Percentiles rank a stretch among this genome's conserved stretches.
Evolutionary conservation across 768 basidiomycete species (phyloP).

Genomic region (Lentinula edodes): DNA sequence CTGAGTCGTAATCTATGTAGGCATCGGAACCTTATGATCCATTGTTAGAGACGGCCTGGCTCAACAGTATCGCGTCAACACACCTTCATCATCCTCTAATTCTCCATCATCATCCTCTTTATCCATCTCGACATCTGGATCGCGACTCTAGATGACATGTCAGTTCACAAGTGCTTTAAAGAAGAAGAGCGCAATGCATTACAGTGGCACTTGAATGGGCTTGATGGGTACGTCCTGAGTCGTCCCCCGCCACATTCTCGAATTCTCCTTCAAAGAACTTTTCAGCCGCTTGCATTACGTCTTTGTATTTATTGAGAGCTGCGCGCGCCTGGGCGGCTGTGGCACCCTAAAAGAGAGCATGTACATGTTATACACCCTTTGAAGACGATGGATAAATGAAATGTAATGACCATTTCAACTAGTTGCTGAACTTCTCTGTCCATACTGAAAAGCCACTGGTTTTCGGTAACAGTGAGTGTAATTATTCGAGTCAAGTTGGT

Average conservation of each 20-base stretch:
- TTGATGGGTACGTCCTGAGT: background rate
- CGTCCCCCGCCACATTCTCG: constrained; percentile 43
- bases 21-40: constrained; percentile 27
- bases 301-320: constrained; percentile 74
- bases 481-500: background rate
- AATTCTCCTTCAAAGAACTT: constrained; percentile 81
- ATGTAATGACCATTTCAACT: constrained; percentile 47
- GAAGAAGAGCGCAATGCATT: background rate
- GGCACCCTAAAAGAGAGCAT: constrained; percentile 56
- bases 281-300: constrained; percentile 92
- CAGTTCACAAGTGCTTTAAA: background rate
- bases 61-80: constrained; percentile 6
- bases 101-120: constrained; percentile 24
- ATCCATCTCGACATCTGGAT: constrained; percentile 8
- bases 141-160: constrained; percentile 30
- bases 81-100: constrained; percentile 46
- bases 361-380: background rate
- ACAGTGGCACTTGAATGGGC: background rate
- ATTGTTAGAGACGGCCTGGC: background rate
- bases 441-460: constrained; percentile 27
- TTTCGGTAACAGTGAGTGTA: background rate
- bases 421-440: constrained; percentile 54
- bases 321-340: constrained; percentile 76
- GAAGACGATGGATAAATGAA: background rate
- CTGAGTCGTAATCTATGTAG: constrained; percentile 80